Evolutionary conservation across 805 yeast genomes (phyloP).

Genomic region (Myxozyma vanderwaltii): DNA sequence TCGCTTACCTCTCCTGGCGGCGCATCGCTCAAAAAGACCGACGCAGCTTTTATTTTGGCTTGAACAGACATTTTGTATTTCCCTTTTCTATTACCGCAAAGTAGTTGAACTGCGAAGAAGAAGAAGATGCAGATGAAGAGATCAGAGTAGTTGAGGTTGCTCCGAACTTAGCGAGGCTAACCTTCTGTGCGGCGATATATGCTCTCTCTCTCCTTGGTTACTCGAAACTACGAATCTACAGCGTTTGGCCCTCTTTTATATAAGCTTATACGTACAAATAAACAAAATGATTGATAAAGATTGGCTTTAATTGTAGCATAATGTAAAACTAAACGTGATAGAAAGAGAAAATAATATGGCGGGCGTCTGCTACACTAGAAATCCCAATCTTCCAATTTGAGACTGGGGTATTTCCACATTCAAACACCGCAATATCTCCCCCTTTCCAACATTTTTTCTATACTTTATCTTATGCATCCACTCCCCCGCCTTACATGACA

Average conservation of each 20-base stretch:
- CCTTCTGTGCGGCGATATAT: too few relatives aligned
- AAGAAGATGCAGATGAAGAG: too few relatives aligned
- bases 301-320: too few relatives aligned
- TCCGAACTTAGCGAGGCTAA: too few relatives aligned
- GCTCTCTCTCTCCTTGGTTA: too few relatives aligned
- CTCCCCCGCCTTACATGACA: conserved; percentile 58
- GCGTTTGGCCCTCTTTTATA: too few relatives aligned
- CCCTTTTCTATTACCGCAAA: neutral
- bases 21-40: conserved; percentile 50
- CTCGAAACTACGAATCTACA: too few relatives aligned
- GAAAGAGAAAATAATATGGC: neutral
- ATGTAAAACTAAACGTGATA: neutral
- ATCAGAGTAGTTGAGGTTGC: too few relatives aligned
- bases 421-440: neutral
- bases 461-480: neutral
- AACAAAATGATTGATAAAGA: too few relatives aligned
- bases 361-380: neutral
- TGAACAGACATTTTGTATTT: conserved; percentile 8
- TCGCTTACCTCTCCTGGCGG: conserved; percentile 56
- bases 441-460: neutral
- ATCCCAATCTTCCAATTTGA: neutral
- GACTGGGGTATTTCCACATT: neutral
- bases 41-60: conserved; percentile 30
- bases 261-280: too few relatives aligned
- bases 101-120: neutral